Conservation (phyloP, 139 green algal genomes). For the Tetradesmus lagerheimii region DNA sequence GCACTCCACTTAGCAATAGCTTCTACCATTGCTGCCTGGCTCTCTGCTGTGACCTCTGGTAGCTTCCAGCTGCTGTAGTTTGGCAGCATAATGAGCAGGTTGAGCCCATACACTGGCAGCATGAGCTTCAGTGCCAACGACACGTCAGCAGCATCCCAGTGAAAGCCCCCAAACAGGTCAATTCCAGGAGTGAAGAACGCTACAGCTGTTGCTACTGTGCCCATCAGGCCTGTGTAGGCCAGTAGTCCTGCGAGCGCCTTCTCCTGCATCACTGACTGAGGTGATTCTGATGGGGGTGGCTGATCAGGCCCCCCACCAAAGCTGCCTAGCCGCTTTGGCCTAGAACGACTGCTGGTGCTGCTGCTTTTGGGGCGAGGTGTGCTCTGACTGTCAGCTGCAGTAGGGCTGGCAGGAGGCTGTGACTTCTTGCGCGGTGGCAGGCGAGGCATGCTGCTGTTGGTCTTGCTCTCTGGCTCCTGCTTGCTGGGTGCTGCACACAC, state of each 20-base stretch:
- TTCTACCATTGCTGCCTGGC: background rate
- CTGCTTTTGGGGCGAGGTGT: background rate
- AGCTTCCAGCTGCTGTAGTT: constrained; percentile 41
- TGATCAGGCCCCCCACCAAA: background rate
- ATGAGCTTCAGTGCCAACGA: constrained; percentile 24
- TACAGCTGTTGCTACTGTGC: constrained; percentile 9
- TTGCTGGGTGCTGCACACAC: background rate
- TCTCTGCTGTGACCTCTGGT: constrained; percentile 11
- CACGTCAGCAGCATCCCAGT: constrained; percentile 15
- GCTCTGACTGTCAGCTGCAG: background rate
- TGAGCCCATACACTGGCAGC: constrained; percentile 25
- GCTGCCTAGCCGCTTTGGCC: background rate
- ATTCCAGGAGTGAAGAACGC: background rate
- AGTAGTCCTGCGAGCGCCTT: constrained; percentile 31
- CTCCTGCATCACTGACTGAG: constrained; percentile 29
- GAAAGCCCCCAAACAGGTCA: constrained; percentile 36
- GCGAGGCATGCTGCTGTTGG: constrained; percentile 6
- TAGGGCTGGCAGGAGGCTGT: background rate
- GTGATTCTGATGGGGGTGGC: background rate
- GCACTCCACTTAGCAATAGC: background rate
- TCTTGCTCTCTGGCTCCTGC: background rate
- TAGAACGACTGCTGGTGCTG: background rate
- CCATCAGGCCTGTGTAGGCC: constrained; percentile 41
- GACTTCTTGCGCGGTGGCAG: background rate
- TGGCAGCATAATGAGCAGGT: constrained; percentile 36